phyloP scores from a whole-genome alignment of 768 basidiomycete genomes.

The Termitomyces sp. region DNA sequence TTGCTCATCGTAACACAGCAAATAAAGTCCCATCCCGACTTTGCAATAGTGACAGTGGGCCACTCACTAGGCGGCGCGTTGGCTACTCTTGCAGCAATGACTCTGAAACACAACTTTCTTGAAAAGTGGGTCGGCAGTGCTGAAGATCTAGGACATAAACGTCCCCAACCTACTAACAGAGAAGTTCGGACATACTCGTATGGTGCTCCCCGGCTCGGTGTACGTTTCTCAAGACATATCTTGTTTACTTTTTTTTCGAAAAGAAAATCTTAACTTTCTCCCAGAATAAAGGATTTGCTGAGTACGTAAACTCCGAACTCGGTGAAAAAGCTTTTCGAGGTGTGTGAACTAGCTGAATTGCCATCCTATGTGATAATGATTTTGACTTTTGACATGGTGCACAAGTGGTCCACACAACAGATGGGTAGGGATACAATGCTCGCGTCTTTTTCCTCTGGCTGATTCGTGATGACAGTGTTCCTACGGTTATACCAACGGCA shows the following conservation, averaged over 20 bases:
- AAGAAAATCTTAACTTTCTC: too few relatives aligned
- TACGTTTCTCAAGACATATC: slow-evolving; percentile 19
- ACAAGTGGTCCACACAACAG: slow-evolving; percentile 53
- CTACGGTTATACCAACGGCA: slow-evolving; percentile 44
- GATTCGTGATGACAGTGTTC: slow-evolving; percentile 31
- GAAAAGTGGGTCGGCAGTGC: slow-evolving; percentile 22
- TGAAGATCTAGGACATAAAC: background rate
- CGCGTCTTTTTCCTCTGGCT: background rate
- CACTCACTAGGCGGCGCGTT: slow-evolving; percentile 56
- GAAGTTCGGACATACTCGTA: slow-evolving; percentile 44
- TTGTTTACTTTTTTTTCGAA: background rate
- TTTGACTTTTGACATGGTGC: background rate
- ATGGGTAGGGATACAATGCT: slow-evolving; percentile 30
- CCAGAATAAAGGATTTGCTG: slow-evolving; percentile 26
- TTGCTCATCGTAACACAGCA: slow-evolving; percentile 4
- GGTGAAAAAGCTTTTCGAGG: slow-evolving; percentile 41
- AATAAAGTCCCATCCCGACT: background rate
- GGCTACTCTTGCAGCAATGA: slow-evolving; percentile 43
- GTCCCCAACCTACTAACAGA: slow-evolving; percentile 15
- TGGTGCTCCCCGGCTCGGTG: slow-evolving; percentile 47
- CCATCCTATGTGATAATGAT: background rate
- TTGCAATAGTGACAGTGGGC: slow-evolving; percentile 39
- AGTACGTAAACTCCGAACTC: slow-evolving; percentile 40
- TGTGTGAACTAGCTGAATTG: slow-evolving; percentile 11
- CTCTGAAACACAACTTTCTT: slow-evolving; percentile 39